Evolutionary conservation across 2,329 filamentous ascomycete species (phyloP).

Genomic region (Tolypocladium sp.): DNA sequence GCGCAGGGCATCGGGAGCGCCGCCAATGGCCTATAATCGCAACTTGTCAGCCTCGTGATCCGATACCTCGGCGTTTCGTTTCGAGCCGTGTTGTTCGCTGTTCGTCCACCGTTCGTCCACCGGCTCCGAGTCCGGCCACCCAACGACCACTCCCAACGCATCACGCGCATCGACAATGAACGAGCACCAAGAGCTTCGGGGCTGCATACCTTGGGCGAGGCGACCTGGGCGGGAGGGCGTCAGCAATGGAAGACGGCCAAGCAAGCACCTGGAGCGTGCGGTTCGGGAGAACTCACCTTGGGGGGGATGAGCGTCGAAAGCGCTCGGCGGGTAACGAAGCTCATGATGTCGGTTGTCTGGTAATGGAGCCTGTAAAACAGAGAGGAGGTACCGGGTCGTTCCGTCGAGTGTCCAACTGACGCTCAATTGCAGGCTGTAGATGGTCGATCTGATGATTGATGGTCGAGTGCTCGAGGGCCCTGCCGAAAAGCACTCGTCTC

Average conservation of each 20-base stretch:
- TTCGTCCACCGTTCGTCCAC: not conserved
- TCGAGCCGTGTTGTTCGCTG: not conserved
- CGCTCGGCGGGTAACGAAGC: conserved; percentile 81
- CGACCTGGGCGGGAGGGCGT: conserved; percentile 48
- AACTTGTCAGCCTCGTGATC: conserved; percentile 23
- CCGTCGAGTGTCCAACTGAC: conserved; percentile 20
- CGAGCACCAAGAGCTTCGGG: not conserved
- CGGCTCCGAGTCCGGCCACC: not conserved
- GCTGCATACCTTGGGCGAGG: conserved; percentile 64
- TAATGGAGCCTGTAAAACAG: conserved; percentile 11
- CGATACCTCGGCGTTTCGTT: conserved; percentile 2
- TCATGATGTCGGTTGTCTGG: conserved; percentile 58
- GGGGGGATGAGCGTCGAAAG: conserved; percentile 98
- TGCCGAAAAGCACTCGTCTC: conserved; percentile 42
- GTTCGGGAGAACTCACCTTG: conserved; percentile 59
- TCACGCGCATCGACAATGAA: not conserved
- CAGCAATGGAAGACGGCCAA: conserved; percentile 24
- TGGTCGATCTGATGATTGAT: conserved; percentile 15
- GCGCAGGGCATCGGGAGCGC: conserved; percentile 88
- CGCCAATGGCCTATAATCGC: conserved; percentile 70
- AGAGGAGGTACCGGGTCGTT: conserved; percentile 15
- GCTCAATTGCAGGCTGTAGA: conserved; percentile 24
- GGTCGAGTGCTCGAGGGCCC: conserved; percentile 11
- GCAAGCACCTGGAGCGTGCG: conserved; percentile 6
- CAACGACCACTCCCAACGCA: not conserved